A percentile compares a stretch with the other conserved stretches of the same genome.
Conservation (phyloP, 257 asterid species). For the Solanum pennellii region DNA sequence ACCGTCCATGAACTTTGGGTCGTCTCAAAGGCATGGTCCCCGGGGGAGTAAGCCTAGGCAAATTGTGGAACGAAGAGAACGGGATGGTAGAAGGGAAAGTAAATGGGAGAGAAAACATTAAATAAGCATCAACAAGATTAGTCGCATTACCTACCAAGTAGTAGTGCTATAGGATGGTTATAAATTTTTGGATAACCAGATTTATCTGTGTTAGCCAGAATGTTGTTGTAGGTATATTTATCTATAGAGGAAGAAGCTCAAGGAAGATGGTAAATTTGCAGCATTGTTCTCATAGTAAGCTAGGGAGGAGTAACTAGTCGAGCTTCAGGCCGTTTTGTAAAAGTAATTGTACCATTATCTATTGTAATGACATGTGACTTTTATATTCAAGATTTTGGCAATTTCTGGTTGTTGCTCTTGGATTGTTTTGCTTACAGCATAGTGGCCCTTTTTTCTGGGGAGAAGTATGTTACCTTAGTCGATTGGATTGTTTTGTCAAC, state of each 20-base stretch:
- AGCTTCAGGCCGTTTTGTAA: background rate
- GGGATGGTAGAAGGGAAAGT: slow-evolving; percentile 82
- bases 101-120: slow-evolving; percentile 98
- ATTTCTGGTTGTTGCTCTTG: background rate
- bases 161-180: background rate
- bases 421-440: background rate
- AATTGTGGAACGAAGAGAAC: slow-evolving; percentile 74
- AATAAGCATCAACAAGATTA: background rate
- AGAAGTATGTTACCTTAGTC: background rate
- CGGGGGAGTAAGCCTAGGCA: slow-evolving; percentile 78
- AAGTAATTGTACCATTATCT: background rate
- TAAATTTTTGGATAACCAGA: background rate
- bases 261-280: background rate
- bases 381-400: background rate
- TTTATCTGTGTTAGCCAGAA: background rate
- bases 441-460: background rate
- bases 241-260: background rate
- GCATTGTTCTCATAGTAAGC: background rate
- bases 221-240: background rate
- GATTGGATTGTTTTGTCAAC: background rate
- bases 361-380: background rate
- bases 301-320: background rate
- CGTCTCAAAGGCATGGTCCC: slow-evolving; percentile 56
- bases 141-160: background rate
- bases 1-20: slow-evolving; percentile 29